Percentiles rank a stretch among this genome's conserved stretches.
These are phyloP conservation scores for Handroanthus guayacan DNA, from an alignment of 257 asterid species.

Conservation along the genomic window DNA sequence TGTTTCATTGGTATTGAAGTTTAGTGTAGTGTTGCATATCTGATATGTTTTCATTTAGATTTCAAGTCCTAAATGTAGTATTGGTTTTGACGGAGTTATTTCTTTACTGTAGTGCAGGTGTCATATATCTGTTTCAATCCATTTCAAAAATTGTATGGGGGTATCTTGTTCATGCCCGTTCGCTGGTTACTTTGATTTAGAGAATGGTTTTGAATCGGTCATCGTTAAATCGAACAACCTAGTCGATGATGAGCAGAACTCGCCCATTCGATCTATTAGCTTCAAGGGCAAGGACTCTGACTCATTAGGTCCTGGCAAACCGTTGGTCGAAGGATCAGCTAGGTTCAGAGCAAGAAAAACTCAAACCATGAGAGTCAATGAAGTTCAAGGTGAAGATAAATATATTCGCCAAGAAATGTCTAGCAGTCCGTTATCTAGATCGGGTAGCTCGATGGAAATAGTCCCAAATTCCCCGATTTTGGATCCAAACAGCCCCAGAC, in stretches of 20 bases:
- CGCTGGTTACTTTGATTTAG: constrained; percentile 56
- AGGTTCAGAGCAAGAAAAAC: constrained; percentile 47
- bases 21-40: constrained; percentile 9
- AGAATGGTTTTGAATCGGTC: constrained; percentile 58
- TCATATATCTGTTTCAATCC: constrained; percentile 32
- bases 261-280: constrained; percentile 46
- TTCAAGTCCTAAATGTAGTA: background rate
- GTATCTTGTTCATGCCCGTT: constrained; percentile 68
- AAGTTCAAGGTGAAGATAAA: constrained; percentile 36
- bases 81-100: constrained; percentile 17
- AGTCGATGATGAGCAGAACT: constrained; percentile 42
- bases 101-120: constrained; percentile 49
- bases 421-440: constrained; percentile 36
- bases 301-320: constrained; percentile 49
- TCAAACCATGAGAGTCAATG: constrained; percentile 37
- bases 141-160: constrained; percentile 73
- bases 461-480: constrained; percentile 41
- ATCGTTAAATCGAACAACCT: constrained; percentile 51
- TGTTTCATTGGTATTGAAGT: background rate
- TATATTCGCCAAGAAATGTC: constrained; percentile 29
- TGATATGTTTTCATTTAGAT: constrained; percentile 12
- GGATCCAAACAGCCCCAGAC: constrained; percentile 63
- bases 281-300: constrained; percentile 44
- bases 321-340: constrained; percentile 44
- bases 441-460: constrained; percentile 24